These are phyloP conservation scores for Kodamaea suecica DNA, from an alignment of 1,139 yeast species.

Conservation along the genomic window DNA sequence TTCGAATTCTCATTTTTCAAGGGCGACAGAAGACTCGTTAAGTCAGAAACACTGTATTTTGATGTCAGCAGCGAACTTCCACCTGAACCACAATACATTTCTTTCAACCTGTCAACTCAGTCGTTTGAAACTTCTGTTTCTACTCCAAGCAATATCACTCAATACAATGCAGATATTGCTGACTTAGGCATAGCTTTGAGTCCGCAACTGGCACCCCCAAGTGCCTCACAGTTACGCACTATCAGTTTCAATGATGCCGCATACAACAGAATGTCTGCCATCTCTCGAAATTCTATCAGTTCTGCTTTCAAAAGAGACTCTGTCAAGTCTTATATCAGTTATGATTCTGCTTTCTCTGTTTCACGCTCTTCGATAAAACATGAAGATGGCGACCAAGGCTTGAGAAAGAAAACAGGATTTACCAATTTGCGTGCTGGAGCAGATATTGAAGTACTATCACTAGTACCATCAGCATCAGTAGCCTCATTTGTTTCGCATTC, in stretches of 20 bases:
- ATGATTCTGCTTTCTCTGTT: constrained; percentile 52
- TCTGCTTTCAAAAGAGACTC: constrained; percentile 38
- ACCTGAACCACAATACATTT: constrained; percentile 15
- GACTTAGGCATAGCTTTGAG: constrained; percentile 47
- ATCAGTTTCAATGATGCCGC: constrained; percentile 28
- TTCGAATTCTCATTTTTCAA: constrained; percentile 1
- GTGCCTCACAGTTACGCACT: constrained; percentile 15
- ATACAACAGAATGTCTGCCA: constrained; percentile 21
- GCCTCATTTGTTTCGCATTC: constrained; percentile 12
- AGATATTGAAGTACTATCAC: background rate
- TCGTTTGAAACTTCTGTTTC: constrained; percentile 33
- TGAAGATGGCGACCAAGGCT: constrained; percentile 18
- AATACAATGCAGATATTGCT: constrained; percentile 42
- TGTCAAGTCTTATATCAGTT: constrained; percentile 49
- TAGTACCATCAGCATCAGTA: background rate
- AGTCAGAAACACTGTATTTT: constrained; percentile 20
- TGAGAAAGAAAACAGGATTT: constrained; percentile 39
- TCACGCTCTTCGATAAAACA: constrained; percentile 25
- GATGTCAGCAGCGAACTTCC: constrained; percentile 20
- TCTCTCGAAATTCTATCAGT: constrained; percentile 25
- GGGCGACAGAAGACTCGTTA: constrained; percentile 4
- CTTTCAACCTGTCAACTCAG: constrained; percentile 8
- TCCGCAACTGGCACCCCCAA: constrained; percentile 31
- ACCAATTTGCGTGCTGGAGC: constrained; percentile 27
- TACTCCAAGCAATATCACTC: constrained; percentile 41